Evolutionary conservation across 768 basidiomycete species (phyloP).

Genomic region (Cubamyces sp.): DNA sequence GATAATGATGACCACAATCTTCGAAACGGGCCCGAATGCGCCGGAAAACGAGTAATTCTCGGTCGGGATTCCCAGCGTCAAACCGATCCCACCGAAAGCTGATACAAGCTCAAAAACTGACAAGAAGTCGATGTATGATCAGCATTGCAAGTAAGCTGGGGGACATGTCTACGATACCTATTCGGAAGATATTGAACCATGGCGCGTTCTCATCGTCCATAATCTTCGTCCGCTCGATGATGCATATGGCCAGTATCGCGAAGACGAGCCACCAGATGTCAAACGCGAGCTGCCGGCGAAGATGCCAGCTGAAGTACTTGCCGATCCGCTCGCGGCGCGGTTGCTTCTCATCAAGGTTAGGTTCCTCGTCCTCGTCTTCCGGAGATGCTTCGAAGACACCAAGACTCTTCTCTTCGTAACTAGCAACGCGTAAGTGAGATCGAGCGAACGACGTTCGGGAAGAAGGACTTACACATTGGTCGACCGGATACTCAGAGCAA

Average conservation of each 20-base stretch:
- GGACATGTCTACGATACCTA: constrained; percentile 26
- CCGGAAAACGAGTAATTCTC: constrained; percentile 69
- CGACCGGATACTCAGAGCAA: constrained; percentile 66
- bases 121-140: neutral
- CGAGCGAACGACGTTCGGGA: neutral
- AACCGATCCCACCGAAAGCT: constrained; percentile 70
- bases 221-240: constrained; percentile 66
- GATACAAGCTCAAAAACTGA: constrained; percentile 66
- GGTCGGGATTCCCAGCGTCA: constrained; percentile 64
- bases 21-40: constrained; percentile 64
- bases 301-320: constrained; percentile 55
- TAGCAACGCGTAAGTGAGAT: constrained; percentile 20
- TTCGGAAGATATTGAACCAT: constrained; percentile 64
- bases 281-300: constrained; percentile 65
- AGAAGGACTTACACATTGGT: constrained; percentile 55
- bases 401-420: constrained; percentile 73
- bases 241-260: constrained; percentile 71
- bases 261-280: constrained; percentile 86
- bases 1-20: constrained; percentile 69
- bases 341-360: constrained; percentile 42
- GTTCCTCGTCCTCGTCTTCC: constrained; percentile 54
- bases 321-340: constrained; percentile 49
- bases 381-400: constrained; percentile 63
- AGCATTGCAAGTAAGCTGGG: neutral
- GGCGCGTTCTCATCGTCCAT: constrained; percentile 53